These are phyloP conservation scores for Cystobasidiopsis lactophilus DNA, from an alignment of 768 basidiomycete genomes.

Conservation along the genomic window DNA sequence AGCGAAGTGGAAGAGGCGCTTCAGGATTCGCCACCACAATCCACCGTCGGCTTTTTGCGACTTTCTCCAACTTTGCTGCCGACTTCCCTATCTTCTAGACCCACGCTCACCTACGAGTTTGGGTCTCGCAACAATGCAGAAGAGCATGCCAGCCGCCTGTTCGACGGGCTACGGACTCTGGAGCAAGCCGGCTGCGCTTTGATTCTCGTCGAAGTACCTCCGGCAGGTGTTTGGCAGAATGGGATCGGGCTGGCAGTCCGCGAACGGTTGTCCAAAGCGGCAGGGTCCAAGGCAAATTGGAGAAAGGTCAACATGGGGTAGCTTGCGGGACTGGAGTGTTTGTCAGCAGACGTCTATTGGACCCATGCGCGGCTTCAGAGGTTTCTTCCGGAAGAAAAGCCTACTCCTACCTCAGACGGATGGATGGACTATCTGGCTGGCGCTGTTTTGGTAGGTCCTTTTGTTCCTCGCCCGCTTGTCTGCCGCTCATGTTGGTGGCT, in stretches of 20 bases:
- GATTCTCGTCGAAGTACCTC: conserved; percentile 3
- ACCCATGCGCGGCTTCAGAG: too few relatives aligned
- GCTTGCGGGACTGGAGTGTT: too few relatives aligned
- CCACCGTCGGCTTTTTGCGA: conserved; percentile 3
- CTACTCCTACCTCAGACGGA: too few relatives aligned
- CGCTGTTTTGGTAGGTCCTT: too few relatives aligned
- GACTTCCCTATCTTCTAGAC: not conserved
- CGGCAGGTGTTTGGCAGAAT: not conserved
- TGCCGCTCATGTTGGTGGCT: too few relatives aligned
- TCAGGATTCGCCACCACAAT: not conserved
- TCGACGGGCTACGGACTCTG: conserved; percentile 1
- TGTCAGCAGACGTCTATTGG: too few relatives aligned
- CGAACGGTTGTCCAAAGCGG: conserved; percentile 8
- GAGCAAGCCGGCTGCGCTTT: conserved; percentile 4
- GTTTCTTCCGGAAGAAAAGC: too few relatives aligned
- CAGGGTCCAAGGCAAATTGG: too few relatives aligned
- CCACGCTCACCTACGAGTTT: not conserved
- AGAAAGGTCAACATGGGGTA: too few relatives aligned
- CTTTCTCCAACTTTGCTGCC: not conserved
- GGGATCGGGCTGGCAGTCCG: conserved; percentile 9
- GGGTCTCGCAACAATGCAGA: not conserved
- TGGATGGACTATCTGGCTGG: too few relatives aligned
- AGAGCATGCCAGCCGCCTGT: conserved; percentile 4
- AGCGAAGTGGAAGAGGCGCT: too few relatives aligned
- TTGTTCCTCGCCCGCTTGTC: too few relatives aligned